phyloP scores from a whole-genome alignment of 768 basidiomycete genomes.

The Boletellus sp. region DNA sequence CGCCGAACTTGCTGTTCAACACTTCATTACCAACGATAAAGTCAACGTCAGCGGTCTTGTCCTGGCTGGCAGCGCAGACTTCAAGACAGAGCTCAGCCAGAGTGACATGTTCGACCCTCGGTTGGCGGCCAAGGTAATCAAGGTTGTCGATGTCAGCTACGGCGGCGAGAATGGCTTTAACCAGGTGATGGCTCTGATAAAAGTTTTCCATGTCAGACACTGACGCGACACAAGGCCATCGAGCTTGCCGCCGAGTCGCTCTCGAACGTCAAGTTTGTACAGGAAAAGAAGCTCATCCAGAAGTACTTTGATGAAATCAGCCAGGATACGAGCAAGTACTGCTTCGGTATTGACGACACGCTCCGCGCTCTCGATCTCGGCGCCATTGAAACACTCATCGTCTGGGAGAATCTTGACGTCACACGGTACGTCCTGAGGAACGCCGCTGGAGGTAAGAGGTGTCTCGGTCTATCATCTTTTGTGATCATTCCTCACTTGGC shows the following conservation, averaged over 20 bases:
- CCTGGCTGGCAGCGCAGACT: constrained; percentile 94
- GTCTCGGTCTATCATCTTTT: not conserved
- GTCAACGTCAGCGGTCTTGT: constrained; percentile 97
- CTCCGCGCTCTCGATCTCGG: constrained; percentile 95
- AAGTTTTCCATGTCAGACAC: not conserved
- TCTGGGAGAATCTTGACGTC: constrained; percentile 97
- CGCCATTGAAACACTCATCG: constrained; percentile 93
- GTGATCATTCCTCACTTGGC: not conserved
- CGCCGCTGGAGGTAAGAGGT: constrained; percentile 74
- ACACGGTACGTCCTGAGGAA: constrained; percentile 86
- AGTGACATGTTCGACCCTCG: constrained; percentile 95
- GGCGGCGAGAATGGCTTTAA: constrained; percentile 99
- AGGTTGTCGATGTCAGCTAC: constrained; percentile 97
- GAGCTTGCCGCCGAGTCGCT: constrained; percentile 95
- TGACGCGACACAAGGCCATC: constrained; percentile 62
- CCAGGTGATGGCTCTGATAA: constrained; percentile 53
- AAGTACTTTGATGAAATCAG: constrained; percentile 99
- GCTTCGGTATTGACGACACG: constrained; percentile 96
- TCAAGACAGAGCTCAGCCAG: constrained; percentile 96
- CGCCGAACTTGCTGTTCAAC: constrained; percentile 93
- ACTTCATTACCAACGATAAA: constrained; percentile 97
- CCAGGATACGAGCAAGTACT: constrained; percentile 93
- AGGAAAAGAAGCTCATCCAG: constrained; percentile 97
- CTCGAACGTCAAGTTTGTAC: constrained; percentile 98
- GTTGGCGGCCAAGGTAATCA: constrained; percentile 88